A percentile compares a stretch with the other conserved stretches of the same genome.
phyloP scores from a whole-genome alignment of 345 rosid genomes.

The Chamaenerion angustifolium region DNA sequence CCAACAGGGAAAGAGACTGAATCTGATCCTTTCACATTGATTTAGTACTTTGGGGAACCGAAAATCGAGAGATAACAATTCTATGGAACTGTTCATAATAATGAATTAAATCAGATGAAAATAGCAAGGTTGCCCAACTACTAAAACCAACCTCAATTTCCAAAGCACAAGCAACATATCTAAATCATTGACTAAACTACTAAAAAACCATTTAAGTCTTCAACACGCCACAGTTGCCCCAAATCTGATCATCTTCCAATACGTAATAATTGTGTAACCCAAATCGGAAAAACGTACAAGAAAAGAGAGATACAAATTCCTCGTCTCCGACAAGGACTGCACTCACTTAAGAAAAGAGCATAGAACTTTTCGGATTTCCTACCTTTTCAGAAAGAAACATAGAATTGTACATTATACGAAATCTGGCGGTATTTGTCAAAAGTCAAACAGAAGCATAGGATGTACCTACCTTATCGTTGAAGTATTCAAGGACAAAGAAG shows the following conservation, averaged over 20 bases:
- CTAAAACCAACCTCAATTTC: slow-evolving; percentile 9
- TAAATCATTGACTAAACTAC: not conserved
- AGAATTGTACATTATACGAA: not conserved
- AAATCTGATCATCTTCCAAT: not conserved
- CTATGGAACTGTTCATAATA: not conserved
- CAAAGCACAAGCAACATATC: not conserved
- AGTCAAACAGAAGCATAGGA: not conserved
- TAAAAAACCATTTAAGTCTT: slow-evolving; percentile 12
- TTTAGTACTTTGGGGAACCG: no score
- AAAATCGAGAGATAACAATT: not conserved
- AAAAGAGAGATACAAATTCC: no score
- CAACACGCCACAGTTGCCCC: not conserved
- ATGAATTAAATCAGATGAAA: slow-evolving; percentile 4
- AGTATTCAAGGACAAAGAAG: not conserved
- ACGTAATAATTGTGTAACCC: no score
- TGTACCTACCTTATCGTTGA: slow-evolving; percentile 7
- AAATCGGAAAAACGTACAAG: no score
- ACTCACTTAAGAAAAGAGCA: not conserved
- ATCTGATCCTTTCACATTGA: no score
- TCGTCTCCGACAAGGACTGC: not conserved
- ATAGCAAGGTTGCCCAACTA: slow-evolving; percentile 13
- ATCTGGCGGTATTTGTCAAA: not conserved
- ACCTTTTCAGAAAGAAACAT: not conserved
- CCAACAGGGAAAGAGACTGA: no score
- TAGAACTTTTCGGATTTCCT: not conserved